These are phyloP conservation scores for Yamadazyma dendronema DNA, from an alignment of 1,139 yeast genomes.

Conservation along the genomic window DNA sequence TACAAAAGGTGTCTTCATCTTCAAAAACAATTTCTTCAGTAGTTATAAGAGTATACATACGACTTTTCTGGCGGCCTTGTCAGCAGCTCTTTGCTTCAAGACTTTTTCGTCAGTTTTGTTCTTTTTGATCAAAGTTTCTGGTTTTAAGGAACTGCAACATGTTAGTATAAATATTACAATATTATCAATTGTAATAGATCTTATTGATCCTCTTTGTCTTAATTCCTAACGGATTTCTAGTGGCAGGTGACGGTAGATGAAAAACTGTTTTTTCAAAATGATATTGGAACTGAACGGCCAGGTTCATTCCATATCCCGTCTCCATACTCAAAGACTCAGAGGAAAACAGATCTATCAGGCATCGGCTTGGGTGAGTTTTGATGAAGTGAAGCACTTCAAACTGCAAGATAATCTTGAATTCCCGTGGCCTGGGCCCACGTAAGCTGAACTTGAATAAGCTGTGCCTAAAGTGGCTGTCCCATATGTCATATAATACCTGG, in stretches of 20 bases:
- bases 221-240: not conserved
- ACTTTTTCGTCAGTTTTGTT: conserved; percentile 87
- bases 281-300: conserved; percentile 47
- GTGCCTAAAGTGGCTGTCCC: not conserved
- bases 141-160: conserved; percentile 49
- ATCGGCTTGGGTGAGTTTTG: conserved; percentile 35
- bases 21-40: conserved; percentile 21
- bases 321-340: conserved; percentile 31
- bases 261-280: conserved; percentile 12
- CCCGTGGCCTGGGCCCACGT: conserved; percentile 35
- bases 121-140: conserved; percentile 97
- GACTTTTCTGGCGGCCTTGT: conserved; percentile 80
- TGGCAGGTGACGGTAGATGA: not conserved
- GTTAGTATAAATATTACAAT: conserved; percentile 29
- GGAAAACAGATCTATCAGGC: conserved; percentile 52
- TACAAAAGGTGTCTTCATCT: conserved; percentile 63
- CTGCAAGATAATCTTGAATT: conserved; percentile 49
- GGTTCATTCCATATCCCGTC: conserved; percentile 41
- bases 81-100: conserved; percentile 85
- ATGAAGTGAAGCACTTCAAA: conserved; percentile 17
- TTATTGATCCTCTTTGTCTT: not conserved
- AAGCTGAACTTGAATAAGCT: not conserved
- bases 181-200: not conserved
- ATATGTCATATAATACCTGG: not conserved
- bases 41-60: conserved; percentile 60